These are phyloP conservation scores for Fraxinus xanthoxyloides DNA, from an alignment of 305 asterid species.

Conservation along the genomic window DNA sequence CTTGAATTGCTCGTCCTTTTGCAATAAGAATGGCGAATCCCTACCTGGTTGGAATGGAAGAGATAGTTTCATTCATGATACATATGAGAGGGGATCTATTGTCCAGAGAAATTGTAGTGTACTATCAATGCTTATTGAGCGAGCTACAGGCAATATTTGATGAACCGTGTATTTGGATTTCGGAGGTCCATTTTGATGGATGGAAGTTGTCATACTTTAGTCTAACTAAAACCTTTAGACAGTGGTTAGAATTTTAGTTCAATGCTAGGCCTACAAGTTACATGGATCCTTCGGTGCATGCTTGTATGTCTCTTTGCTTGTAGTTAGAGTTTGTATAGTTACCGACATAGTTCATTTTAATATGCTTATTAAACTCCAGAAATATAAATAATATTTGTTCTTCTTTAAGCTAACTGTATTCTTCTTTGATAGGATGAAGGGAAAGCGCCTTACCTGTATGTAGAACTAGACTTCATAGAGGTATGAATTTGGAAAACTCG, in stretches of 20 bases:
- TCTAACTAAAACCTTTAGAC: background rate
- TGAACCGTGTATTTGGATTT: background rate
- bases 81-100: background rate
- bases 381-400: background rate
- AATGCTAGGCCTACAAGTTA: background rate
- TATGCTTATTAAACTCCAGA: background rate
- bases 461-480: slow-evolving; percentile 95
- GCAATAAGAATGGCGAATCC: background rate
- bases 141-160: background rate
- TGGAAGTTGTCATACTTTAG: background rate
- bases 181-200: background rate
- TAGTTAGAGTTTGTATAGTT: slow-evolving; percentile 1
- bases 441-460: slow-evolving; percentile 68
- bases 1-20: background rate
- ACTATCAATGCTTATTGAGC: background rate
- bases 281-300: background rate
- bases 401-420: slow-evolving; percentile 20
- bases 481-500: slow-evolving; percentile 14
- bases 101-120: slow-evolving; percentile 7
- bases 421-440: slow-evolving; percentile 75
- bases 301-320: background rate
- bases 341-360: background rate
- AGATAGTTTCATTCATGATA: background rate
- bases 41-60: background rate
- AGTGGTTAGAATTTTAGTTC: background rate